Evolutionary conservation across 805 yeast genomes (phyloP).

Genomic region (Wickerhamomyces bisporus): DNA sequence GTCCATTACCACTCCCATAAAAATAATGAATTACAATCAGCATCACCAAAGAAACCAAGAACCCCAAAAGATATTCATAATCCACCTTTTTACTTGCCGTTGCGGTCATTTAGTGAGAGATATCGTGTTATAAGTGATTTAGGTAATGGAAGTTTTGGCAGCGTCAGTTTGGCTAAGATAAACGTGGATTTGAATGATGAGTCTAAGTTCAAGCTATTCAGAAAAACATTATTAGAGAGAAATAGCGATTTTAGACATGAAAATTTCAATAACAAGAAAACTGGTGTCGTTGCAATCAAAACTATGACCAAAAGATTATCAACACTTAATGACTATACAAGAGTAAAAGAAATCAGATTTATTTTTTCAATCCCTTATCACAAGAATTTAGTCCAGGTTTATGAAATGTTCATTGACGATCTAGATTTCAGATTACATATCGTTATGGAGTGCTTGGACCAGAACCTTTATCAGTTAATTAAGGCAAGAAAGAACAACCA

Average conservation of each 20-base stretch:
- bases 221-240: conserved; percentile 45
- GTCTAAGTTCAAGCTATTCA: conserved; percentile 12
- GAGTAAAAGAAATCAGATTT: conserved; percentile 63
- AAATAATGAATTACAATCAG: too few relatives aligned
- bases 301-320: conserved; percentile 58
- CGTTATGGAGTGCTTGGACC: conserved; percentile 86
- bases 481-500: conserved; percentile 47
- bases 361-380: conserved; percentile 67
- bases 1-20: not conserved
- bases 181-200: conserved; percentile 19
- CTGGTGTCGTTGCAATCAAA: conserved; percentile 69
- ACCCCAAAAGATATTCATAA: conserved; percentile 32
- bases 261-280: conserved; percentile 28
- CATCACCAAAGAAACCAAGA: not conserved
- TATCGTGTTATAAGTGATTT: conserved; percentile 49
- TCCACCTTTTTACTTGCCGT: conserved; percentile 40
- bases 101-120: conserved; percentile 35
- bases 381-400: conserved; percentile 63
- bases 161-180: conserved; percentile 58
- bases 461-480: conserved; percentile 74
- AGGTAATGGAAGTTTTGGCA: conserved; percentile 77
- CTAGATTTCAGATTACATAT: conserved; percentile 58
- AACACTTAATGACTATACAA: conserved; percentile 48
- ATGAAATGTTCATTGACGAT: conserved; percentile 75
- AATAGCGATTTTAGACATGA: conserved; percentile 20